Evolutionary conservation across 352 stramenopile genomes (phyloP).

Genomic region (Phytophthora ohioensis): DNA sequence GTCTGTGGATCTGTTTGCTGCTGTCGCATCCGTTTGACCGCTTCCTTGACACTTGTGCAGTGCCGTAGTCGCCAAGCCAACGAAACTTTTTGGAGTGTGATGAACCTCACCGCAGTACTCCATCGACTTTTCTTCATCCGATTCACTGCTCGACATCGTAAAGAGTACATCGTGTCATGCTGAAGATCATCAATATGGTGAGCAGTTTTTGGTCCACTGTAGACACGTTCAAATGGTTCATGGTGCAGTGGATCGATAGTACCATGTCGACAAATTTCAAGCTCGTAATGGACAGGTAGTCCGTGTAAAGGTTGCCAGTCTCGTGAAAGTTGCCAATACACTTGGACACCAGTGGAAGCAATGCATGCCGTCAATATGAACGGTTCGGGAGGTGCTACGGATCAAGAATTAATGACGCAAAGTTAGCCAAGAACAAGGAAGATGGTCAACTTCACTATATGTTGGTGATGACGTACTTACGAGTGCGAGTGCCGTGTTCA

Average conservation of each 20-base stretch:
- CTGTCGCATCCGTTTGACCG: slow-evolving; percentile 49
- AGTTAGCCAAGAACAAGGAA: neutral
- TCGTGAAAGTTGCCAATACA: slow-evolving; percentile 67
- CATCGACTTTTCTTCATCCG: slow-evolving; percentile 61
- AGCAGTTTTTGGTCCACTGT: slow-evolving; percentile 42
- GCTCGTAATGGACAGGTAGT: slow-evolving; percentile 56
- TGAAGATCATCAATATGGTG: slow-evolving; percentile 45
- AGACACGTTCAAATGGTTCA: slow-evolving; percentile 54
- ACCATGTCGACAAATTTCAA: slow-evolving; percentile 58
- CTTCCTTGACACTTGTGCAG: slow-evolving; percentile 57
- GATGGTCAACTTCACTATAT: neutral
- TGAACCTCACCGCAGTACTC: slow-evolving; percentile 57
- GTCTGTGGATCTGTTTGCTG: slow-evolving; percentile 34
- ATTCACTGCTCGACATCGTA: slow-evolving; percentile 62
- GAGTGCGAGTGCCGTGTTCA: slow-evolving; percentile 49
- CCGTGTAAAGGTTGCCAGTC: slow-evolving; percentile 53
- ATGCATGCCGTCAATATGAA: slow-evolving; percentile 65
- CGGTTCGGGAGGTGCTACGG: slow-evolving; percentile 59
- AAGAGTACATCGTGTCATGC: slow-evolving; percentile 52
- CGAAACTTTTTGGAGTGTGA: slow-evolving; percentile 60
- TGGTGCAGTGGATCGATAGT: slow-evolving; percentile 15
- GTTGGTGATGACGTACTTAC: slow-evolving; percentile 63
- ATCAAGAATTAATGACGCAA: slow-evolving; percentile 4
- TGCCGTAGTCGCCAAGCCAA: slow-evolving; percentile 65
- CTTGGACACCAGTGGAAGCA: slow-evolving; percentile 48